Conservation (phyloP, 352 stramenopile species). For the Pythium sp. region DNA sequence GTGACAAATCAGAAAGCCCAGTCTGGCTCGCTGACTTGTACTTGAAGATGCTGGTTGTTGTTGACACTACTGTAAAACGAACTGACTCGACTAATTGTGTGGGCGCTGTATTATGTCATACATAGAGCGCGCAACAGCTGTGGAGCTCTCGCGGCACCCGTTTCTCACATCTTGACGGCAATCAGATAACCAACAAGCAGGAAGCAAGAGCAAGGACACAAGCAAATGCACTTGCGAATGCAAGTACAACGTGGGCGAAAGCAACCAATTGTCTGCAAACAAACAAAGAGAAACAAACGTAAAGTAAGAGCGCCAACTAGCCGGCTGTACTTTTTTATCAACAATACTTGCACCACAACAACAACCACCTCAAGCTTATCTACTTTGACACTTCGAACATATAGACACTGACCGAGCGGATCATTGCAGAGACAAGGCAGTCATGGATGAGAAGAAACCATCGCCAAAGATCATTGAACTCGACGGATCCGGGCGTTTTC, state of each 20-base stretch:
- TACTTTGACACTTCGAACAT: neutral
- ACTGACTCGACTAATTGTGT: conserved; percentile 1
- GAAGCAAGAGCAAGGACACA: neutral
- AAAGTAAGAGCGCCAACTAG: neutral
- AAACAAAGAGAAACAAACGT: neutral
- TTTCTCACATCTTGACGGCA: conserved; percentile 40
- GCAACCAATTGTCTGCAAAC: neutral
- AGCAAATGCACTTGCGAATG: neutral
- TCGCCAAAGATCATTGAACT: neutral
- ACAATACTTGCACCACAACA: neutral
- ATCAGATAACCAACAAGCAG: neutral
- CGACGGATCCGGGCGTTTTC: neutral
- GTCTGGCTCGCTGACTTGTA: neutral
- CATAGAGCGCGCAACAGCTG: conserved; percentile 62
- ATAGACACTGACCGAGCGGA: neutral
- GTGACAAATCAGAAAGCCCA: neutral
- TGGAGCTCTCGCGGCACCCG: conserved; percentile 49
- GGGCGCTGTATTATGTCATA: conserved; percentile 18
- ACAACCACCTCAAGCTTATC: neutral
- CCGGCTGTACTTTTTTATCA: neutral
- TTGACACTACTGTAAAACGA: neutral
- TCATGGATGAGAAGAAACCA: neutral
- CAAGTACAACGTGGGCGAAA: neutral
- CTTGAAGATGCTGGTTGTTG: neutral
- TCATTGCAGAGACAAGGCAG: neutral